A percentile compares a stretch with the other conserved stretches of the same genome.
Evolutionary conservation across 1,139 yeast genomes (phyloP).

Genomic region (Scheffersomyces lignicola): DNA sequence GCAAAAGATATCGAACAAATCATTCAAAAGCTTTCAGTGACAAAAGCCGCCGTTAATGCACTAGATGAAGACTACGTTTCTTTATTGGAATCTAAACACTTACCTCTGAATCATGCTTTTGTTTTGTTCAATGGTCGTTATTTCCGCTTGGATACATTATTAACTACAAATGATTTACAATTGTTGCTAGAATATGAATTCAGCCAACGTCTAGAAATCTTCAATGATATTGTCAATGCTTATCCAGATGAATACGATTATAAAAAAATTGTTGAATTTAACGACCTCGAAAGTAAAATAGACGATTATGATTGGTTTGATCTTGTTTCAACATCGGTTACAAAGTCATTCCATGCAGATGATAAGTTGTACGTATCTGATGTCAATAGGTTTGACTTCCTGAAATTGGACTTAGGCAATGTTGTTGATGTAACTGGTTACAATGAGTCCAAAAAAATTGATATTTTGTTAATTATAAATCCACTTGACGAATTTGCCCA

Average conservation of each 20-base stretch:
- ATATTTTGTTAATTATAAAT: slow-evolving; percentile 62
- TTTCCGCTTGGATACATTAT: slow-evolving; percentile 27
- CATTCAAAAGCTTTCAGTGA: slow-evolving; percentile 9
- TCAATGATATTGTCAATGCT: slow-evolving; percentile 29
- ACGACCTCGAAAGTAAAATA: slow-evolving; percentile 9
- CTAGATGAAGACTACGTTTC: slow-evolving; percentile 1
- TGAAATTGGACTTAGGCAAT: slow-evolving; percentile 32
- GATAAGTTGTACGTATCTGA: slow-evolving; percentile 35
- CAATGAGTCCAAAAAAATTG: slow-evolving; percentile 31
- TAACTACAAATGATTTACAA: slow-evolving; percentile 24
- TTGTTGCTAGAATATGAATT: slow-evolving; percentile 36
- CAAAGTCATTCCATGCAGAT: slow-evolving; percentile 47
- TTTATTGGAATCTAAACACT: slow-evolving; percentile 19
- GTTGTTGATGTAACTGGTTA: slow-evolving; percentile 30
- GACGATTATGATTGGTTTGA: slow-evolving; percentile 48
- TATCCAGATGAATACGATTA: slow-evolving; percentile 29
- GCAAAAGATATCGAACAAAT: slow-evolving; percentile 17
- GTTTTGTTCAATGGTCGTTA: slow-evolving; percentile 45
- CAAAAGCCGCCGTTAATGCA: slow-evolving; percentile 3
- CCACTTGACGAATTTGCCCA: slow-evolving; percentile 75
- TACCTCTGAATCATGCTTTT: slow-evolving; percentile 38
- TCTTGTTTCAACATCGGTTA: slow-evolving; percentile 37
- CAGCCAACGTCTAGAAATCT: slow-evolving; percentile 30
- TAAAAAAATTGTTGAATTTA: slow-evolving; percentile 22
- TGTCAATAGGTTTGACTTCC: slow-evolving; percentile 46